These are phyloP conservation scores for Scheffersomyces coipomensis DNA, from an alignment of 805 yeast species.

Conservation along the genomic window DNA sequence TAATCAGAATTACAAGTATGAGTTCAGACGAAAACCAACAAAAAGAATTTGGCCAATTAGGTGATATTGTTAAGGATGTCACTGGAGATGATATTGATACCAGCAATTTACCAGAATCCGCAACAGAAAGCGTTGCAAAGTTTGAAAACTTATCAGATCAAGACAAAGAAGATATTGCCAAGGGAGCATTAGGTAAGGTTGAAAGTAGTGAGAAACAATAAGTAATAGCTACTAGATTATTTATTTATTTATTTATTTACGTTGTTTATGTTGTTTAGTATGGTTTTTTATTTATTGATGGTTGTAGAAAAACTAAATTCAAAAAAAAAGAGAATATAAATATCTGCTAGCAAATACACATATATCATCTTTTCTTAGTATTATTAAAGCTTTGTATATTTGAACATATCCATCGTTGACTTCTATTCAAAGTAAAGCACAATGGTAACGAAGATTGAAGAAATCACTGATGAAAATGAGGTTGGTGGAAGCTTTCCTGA, in stretches of 20 bases:
- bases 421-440: too few relatives aligned
- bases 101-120: neutral
- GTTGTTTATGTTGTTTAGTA: too few relatives aligned
- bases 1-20: neutral
- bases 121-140: slow-evolving; percentile 5
- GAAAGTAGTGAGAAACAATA: slow-evolving; percentile 9
- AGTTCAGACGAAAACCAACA: slow-evolving; percentile 4
- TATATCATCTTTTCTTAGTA: too few relatives aligned
- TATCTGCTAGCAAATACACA: too few relatives aligned
- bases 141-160: slow-evolving; percentile 5
- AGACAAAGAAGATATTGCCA: slow-evolving; percentile 6
- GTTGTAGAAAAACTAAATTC: too few relatives aligned
- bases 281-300: too few relatives aligned
- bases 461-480: neutral
- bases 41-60: slow-evolving; percentile 10
- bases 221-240: neutral
- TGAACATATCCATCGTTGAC: too few relatives aligned
- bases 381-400: too few relatives aligned
- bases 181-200: slow-evolving; percentile 9
- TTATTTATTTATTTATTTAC: too few relatives aligned
- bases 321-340: too few relatives aligned
- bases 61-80: slow-evolving; percentile 6
- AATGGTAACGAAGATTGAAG: neutral
- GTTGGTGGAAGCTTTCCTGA: neutral
- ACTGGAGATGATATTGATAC: neutral